Conservation (phyloP, 495 filamentous ascomycete genomes). For the Platismatia glauca region DNA sequence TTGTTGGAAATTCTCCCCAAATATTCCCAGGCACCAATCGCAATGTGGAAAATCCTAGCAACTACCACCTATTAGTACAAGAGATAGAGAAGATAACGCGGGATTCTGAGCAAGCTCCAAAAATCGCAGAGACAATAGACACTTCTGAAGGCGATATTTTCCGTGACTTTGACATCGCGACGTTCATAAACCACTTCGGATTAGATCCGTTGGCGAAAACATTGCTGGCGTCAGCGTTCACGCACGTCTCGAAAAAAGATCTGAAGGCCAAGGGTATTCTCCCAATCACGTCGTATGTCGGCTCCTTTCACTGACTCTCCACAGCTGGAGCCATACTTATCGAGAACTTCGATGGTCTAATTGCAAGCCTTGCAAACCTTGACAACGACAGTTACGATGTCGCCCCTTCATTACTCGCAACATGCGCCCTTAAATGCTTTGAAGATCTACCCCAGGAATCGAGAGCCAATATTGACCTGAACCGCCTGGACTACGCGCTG, state of each 20-base stretch:
- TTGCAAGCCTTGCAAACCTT: conserved; percentile 53
- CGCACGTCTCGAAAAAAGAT: conserved; percentile 65
- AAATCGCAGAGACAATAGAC: conserved; percentile 89
- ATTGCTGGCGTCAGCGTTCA: conserved; percentile 81
- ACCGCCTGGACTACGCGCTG: conserved; percentile 56
- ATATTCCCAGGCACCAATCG: conserved; percentile 72
- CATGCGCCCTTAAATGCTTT: conserved; percentile 71
- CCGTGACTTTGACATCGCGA: conserved; percentile 84
- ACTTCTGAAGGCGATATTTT: conserved; percentile 80
- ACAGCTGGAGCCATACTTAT: conserved; percentile 76
- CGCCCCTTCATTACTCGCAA: conserved; percentile 55
- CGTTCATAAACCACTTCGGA: conserved; percentile 89
- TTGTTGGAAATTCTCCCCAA: conserved; percentile 72
- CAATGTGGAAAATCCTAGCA: conserved; percentile 61
- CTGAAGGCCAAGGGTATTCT: conserved; percentile 77
- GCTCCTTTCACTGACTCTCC: conserved; percentile 25
- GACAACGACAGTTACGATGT: conserved; percentile 50
- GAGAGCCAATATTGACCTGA: conserved; percentile 57
- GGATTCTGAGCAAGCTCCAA: conserved; percentile 72
- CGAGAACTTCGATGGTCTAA: conserved; percentile 62
- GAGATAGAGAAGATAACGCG: conserved; percentile 78
- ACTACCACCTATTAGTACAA: conserved; percentile 68
- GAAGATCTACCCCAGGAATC: conserved; percentile 74
- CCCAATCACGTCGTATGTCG: conserved; percentile 11
- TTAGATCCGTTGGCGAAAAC: conserved; percentile 81